phyloP scores from a whole-genome alignment of 2,329 filamentous ascomycete species.

The Hypoxylon sp. region DNA sequence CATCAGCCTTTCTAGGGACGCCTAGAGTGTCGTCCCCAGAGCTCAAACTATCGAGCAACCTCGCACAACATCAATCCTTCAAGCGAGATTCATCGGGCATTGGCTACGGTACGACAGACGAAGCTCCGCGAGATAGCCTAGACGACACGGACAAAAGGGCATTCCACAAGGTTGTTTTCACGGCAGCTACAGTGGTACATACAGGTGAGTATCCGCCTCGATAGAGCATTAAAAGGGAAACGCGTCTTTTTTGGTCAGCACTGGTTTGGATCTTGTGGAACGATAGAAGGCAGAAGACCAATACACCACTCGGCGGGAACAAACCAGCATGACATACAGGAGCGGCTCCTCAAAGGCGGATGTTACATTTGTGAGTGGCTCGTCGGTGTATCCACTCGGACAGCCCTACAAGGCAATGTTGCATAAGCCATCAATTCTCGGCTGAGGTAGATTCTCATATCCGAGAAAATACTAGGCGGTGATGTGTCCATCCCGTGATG shows the following conservation, averaged over 20 bases:
- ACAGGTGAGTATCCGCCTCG: neutral
- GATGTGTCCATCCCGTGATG: constrained; percentile 19
- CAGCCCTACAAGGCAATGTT: constrained; percentile 40
- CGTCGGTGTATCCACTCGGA: constrained; percentile 2
- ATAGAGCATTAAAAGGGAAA: constrained; percentile 1
- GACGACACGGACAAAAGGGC: neutral
- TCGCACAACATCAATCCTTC: constrained; percentile 8
- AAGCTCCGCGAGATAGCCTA: constrained; percentile 2
- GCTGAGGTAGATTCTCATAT: neutral
- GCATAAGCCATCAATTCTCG: constrained; percentile 1
- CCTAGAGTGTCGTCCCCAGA: neutral
- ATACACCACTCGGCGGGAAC: neutral
- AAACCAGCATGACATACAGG: constrained; percentile 2
- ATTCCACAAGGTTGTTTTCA: constrained; percentile 4
- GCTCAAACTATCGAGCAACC: neutral
- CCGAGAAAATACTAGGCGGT: constrained; percentile 12
- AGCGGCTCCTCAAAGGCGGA: constrained; percentile 18
- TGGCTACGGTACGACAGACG: constrained; percentile 4
- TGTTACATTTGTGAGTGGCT: constrained; percentile 10
- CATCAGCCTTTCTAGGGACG: constrained; percentile 8
- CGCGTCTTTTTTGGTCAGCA: constrained; percentile 22
- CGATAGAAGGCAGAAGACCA: constrained; percentile 8
- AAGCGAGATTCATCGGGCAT: constrained; percentile 1
- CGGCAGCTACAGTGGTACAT: constrained; percentile 16
- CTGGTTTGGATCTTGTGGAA: constrained; percentile 16